Conservation (phyloP, 1,139 yeast species). For the Sugiyamaella sp. region DNA sequence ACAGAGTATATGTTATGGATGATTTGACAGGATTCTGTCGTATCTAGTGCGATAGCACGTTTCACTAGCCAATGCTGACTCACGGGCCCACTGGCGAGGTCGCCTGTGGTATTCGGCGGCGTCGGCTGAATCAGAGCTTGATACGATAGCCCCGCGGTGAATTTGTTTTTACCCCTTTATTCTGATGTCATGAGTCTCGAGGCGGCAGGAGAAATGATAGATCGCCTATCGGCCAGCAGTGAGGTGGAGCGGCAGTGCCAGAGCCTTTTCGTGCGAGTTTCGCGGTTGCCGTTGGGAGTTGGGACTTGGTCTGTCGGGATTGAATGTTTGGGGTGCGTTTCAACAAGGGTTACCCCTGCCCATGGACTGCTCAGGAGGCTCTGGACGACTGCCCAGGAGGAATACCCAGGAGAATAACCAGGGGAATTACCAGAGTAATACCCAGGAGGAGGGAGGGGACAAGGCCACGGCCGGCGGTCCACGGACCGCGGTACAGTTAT, state of each 20-base stretch:
- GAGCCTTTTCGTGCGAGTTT: not conserved
- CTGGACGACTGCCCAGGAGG: not conserved
- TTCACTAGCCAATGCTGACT: not conserved
- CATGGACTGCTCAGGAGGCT: no score
- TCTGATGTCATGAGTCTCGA: not conserved
- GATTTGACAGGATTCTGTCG: no score
- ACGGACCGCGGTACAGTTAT: no score
- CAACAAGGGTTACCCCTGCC: not conserved
- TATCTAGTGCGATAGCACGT: not conserved
- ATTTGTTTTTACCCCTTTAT: conserved; percentile 1
- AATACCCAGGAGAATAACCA: not conserved
- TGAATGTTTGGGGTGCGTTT: not conserved
- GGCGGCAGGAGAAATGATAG: not conserved
- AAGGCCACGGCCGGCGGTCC: no score
- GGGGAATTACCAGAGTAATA: no score
- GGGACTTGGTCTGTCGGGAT: not conserved
- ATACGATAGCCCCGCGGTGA: not conserved
- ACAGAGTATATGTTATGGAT: no score
- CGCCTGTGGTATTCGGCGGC: not conserved
- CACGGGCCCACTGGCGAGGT: not conserved
- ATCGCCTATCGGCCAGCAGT: not conserved
- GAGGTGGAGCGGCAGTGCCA: not conserved
- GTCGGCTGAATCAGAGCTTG: not conserved
- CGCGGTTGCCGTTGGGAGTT: conserved; percentile 2
- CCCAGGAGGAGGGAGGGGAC: no score